Percentiles rank a stretch among this genome's conserved stretches.
Conservation (phyloP, 305 asterid genomes). For the Solanum aculeatissimum region DNA sequence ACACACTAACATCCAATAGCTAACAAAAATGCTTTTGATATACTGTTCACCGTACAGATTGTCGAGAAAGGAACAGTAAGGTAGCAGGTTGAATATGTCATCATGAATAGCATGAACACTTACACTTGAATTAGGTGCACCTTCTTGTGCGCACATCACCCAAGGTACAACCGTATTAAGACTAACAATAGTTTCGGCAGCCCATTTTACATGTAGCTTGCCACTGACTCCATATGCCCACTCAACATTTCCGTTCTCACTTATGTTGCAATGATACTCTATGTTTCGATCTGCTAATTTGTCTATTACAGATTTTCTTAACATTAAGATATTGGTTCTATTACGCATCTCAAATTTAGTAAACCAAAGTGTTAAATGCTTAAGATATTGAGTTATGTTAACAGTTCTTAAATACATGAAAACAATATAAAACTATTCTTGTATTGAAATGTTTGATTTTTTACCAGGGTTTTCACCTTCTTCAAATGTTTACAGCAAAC, state of each 20-base stretch:
- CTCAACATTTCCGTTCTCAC: conserved; percentile 76
- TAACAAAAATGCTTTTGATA: neutral
- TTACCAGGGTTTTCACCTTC: neutral
- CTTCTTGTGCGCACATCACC: conserved; percentile 71
- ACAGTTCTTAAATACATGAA: too few species aligned
- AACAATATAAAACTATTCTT: too few species aligned
- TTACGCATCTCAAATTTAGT: too few species aligned
- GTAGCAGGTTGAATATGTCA: neutral
- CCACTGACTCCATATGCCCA: conserved; percentile 56
- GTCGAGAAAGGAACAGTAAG: neutral
- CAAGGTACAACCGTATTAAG: conserved; percentile 69
- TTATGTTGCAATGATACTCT: neutral
- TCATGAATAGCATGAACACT: neutral
- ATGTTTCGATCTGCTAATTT: too few species aligned
- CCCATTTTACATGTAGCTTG: conserved; percentile 55
- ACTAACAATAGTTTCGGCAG: conserved; percentile 62
- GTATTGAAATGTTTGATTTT: too few species aligned
- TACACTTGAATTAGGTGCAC: conserved; percentile 78
- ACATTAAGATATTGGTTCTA: too few species aligned
- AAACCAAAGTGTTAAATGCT: too few species aligned
- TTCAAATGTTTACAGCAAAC: neutral
- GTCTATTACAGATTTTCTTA: too few species aligned
- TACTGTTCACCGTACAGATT: neutral
- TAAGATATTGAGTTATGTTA: too few species aligned
- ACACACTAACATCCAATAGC: neutral